Evolutionary conservation across 1,284 basidiomycete genomes (phyloP).

Genomic region (Anthracocystis panici-leucophaei): DNA sequence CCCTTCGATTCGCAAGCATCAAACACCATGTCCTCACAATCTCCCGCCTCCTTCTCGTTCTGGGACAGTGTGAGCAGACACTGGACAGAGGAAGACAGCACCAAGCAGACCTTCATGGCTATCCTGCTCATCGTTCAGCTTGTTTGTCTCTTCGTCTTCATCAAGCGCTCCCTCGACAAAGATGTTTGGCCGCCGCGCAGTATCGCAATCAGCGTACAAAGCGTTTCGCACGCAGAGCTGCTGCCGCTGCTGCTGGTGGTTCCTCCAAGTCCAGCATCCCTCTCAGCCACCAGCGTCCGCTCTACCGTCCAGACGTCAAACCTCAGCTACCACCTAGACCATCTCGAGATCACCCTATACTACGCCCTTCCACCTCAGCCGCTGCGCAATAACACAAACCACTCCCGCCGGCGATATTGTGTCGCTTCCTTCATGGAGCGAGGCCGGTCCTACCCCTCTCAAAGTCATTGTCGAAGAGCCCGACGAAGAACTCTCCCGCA

Average conservation of each 20-base stretch:
- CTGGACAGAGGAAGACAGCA: slow-evolving; percentile 46
- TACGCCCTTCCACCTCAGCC: slow-evolving; percentile 16
- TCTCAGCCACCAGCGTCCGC: slow-evolving; percentile 45
- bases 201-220: slow-evolving; percentile 48
- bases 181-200: slow-evolving; percentile 40
- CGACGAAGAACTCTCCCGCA: slow-evolving; percentile 27
- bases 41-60: slow-evolving; percentile 18
- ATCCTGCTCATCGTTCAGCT: slow-evolving; percentile 43
- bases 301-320: slow-evolving; percentile 39
- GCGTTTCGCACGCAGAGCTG: slow-evolving; percentile 42
- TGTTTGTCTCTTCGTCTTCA: slow-evolving; percentile 28
- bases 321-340: slow-evolving; percentile 44
- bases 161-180: slow-evolving; percentile 51
- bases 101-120: slow-evolving; percentile 54
- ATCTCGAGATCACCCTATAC: slow-evolving; percentile 26
- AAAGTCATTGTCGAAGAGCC: slow-evolving; percentile 54
- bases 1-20: slow-evolving; percentile 2
- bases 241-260: slow-evolving; percentile 44
- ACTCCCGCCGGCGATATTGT: slow-evolving; percentile 45
- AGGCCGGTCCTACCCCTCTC: slow-evolving; percentile 43
- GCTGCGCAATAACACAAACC: slow-evolving; percentile 21
- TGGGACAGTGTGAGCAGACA: slow-evolving; percentile 36
- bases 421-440: slow-evolving; percentile 49
- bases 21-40: slow-evolving; percentile 12
- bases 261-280: slow-evolving; percentile 36